Evolutionary conservation across 768 basidiomycete genomes (phyloP), one percentile per base, ranked within the genome.

Genomic region (Russula brevipes): DNA sequence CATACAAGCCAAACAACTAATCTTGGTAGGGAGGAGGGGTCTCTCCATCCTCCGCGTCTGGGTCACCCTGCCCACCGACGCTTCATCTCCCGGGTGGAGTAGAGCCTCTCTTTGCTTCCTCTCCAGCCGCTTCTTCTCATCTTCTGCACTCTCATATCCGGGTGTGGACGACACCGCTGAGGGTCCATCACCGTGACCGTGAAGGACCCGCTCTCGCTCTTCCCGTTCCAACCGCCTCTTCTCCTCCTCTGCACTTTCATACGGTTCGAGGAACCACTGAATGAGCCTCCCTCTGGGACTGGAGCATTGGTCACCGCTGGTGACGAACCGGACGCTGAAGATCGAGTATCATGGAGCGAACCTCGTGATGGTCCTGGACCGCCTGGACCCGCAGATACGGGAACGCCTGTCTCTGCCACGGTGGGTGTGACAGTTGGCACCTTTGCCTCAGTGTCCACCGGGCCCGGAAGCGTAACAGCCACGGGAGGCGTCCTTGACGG

Each of bases 401-500:
- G 88, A n/a, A 88, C 75, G 12, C 87, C 88, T 0, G 89, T 89
- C 71, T 90, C 89, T 10, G 89, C 86, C 7, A 91, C 79, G 4
- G 87, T 89, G 4, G 86, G 87, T 8, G 74, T 75, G n/a, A 72
- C 72, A 35, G 72, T 67, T 9, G 80, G 73, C 46, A 75, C 66
- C 30, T 69, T 67, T 51, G 69, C 66, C 3, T 63, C 57, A 6
- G 73, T 70, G 35, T 73, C 73, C 10, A 58, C 38, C 5, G 76
- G 72, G 42, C 74, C 71, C 7, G 79, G 74, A 39, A 70, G 60
- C 47, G 69, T 64, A 4, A 73, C 65, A 5, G 73, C 59, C 3
- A 67, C 60, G 4, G 70, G 54, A 17, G 63, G 49, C 5, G 69
- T 19, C 1, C 52, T 44, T 9, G 65, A 50, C 38, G 69, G 72